Evolutionary conservation across 306 rosid genomes (phyloP).

Genomic region (Rosa chinensis): DNA sequence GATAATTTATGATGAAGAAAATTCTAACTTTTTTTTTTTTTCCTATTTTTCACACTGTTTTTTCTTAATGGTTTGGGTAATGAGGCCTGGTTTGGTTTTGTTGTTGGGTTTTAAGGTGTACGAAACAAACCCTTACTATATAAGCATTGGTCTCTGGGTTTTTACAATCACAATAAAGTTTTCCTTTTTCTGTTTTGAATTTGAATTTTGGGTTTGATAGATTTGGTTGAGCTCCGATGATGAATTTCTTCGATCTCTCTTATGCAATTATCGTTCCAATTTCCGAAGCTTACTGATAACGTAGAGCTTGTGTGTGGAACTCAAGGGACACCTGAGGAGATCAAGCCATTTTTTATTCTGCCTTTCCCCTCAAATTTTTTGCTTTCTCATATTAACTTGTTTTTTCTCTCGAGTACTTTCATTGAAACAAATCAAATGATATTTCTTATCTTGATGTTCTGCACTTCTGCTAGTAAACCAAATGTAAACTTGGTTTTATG

Average conservation of each 20-base stretch:
- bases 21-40: no score
- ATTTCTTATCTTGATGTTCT: no score
- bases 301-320: constrained; percentile 34
- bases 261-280: constrained; percentile 33
- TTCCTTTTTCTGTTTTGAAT: background rate
- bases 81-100: no score
- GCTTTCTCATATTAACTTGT: background rate
- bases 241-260: constrained; percentile 6
- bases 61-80: no score
- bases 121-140: background rate
- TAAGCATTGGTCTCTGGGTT: background rate
- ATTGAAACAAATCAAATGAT: no score
- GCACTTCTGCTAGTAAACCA: no score
- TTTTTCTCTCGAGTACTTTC: background rate
- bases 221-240: constrained; percentile 27
- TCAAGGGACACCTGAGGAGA: constrained; percentile 29
- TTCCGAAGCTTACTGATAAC: constrained; percentile 23
- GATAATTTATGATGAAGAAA: no score
- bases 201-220: background rate
- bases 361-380: background rate
- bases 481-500: no score
- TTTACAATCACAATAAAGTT: background rate
- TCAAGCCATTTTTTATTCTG: background rate
- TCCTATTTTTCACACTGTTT: no score
- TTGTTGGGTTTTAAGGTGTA: no score